Percentiles rank a stretch among this genome's conserved stretches.
Evolutionary conservation across 2,329 filamentous ascomycete species (phyloP).

Genomic region (Periconia sp.): DNA sequence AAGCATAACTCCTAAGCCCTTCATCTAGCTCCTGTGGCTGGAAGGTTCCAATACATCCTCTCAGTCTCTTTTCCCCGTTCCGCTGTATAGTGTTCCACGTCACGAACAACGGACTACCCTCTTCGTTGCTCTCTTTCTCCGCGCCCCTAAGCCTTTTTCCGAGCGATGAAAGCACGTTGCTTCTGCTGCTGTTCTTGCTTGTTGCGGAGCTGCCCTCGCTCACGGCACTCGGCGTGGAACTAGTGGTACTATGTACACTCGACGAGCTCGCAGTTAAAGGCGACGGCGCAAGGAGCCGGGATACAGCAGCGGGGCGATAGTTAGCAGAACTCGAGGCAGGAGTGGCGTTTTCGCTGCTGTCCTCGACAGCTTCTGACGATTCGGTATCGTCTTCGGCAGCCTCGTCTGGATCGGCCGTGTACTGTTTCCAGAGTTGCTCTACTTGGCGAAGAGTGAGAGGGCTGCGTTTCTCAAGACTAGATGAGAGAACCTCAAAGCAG

Average conservation of each 20-base stretch:
- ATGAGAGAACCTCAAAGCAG: slow-evolving; percentile 85
- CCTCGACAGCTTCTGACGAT: slow-evolving; percentile 23
- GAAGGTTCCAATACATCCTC: slow-evolving; percentile 97
- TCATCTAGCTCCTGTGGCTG: slow-evolving; percentile 71
- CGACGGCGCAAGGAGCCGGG: slow-evolving; percentile 46
- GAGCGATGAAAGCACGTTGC: slow-evolving; percentile 39
- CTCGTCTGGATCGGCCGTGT: slow-evolving; percentile 34
- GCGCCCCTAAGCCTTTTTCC: slow-evolving; percentile 22
- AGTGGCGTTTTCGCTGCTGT: slow-evolving; percentile 38
- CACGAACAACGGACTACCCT: slow-evolving; percentile 79
- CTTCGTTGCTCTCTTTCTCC: slow-evolving; percentile 22
- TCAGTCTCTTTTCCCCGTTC: slow-evolving; percentile 65
- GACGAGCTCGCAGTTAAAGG: slow-evolving; percentile 49
- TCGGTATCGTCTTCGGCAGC: slow-evolving; percentile 1
- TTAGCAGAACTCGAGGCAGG: slow-evolving; percentile 19
- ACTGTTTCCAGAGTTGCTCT: slow-evolving; percentile 66
- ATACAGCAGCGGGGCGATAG: slow-evolving; percentile 47
- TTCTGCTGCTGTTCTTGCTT: slow-evolving; percentile 37
- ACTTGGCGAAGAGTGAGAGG: slow-evolving; percentile 69
- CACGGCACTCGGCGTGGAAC: slow-evolving; percentile 49
- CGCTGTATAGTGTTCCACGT: slow-evolving; percentile 82
- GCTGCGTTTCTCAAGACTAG: slow-evolving; percentile 71
- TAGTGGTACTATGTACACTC: slow-evolving; percentile 49
- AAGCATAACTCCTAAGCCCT: slow-evolving; percentile 77
- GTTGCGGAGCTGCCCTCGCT: slow-evolving; percentile 50